phyloP scores from a whole-genome alignment of 148 eudicot species.

The Vaccinium corymbosum region DNA sequence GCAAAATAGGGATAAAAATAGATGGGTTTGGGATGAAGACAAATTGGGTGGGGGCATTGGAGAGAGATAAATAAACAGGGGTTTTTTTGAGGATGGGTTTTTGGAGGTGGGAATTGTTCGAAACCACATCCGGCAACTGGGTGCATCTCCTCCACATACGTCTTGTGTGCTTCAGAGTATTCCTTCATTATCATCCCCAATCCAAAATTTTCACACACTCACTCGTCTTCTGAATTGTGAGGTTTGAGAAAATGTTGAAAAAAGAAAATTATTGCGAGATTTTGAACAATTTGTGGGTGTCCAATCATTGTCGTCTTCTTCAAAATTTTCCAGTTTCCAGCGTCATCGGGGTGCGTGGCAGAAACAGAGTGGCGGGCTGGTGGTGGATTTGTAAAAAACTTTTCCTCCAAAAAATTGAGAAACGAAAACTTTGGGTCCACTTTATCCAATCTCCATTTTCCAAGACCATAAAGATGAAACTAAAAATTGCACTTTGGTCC shows the following conservation, averaged over 20 bases:
- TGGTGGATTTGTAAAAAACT: neutral
- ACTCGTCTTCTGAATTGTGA: neutral
- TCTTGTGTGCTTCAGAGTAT: slow-evolving; percentile 56
- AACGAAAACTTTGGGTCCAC: neutral
- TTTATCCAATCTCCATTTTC: neutral
- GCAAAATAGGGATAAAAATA: neutral
- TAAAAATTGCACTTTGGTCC: neutral
- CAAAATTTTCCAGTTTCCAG: neutral
- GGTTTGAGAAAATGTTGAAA: neutral
- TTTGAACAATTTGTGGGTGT: neutral
- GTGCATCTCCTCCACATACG: slow-evolving; percentile 50
- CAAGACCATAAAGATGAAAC: neutral
- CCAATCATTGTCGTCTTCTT: neutral
- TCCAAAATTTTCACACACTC: neutral
- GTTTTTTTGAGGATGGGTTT: slow-evolving; percentile 26
- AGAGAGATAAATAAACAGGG: slow-evolving; percentile 8
- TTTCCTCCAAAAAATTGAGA: neutral
- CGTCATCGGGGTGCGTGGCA: neutral
- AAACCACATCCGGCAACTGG: slow-evolving; percentile 43
- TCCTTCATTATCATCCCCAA: slow-evolving; percentile 34
- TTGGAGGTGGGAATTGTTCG: slow-evolving; percentile 54
- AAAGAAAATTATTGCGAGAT: too few species aligned
- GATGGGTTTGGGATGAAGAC: slow-evolving; percentile 21
- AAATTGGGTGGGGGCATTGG: slow-evolving; percentile 17
- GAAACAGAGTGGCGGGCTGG: slow-evolving; percentile 1